A percentile compares a stretch with the other conserved stretches of the same genome.
phyloP scores from a whole-genome alignment of 140 eudicot species.

The Cichorium intybus region DNA sequence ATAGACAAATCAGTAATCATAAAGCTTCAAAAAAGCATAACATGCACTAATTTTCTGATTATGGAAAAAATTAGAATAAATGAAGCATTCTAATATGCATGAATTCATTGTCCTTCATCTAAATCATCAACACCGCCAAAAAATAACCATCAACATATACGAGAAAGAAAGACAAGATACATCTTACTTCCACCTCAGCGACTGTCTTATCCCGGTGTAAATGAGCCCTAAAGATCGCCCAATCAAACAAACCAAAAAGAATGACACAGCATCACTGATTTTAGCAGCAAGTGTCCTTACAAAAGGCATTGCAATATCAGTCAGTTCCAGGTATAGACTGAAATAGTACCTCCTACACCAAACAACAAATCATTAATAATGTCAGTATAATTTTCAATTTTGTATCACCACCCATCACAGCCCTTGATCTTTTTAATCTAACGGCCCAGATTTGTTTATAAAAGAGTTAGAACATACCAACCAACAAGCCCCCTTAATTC shows the following conservation, averaged over 20 bases:
- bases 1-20: too few species aligned
- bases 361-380: neutral
- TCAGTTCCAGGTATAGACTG: conserved; percentile 84
- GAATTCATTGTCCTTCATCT: too few species aligned
- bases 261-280: conserved; percentile 85
- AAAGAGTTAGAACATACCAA: conserved; percentile 49
- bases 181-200: conserved; percentile 71
- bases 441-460: neutral
- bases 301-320: conserved; percentile 81
- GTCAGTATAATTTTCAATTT: too few species aligned
- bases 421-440: neutral
- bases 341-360: conserved; percentile 89
- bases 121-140: conserved; percentile 12
- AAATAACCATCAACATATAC: conserved; percentile 1
- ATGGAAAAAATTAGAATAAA: conserved; percentile 5
- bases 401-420: too few species aligned
- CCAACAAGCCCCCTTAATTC: conserved; percentile 80
- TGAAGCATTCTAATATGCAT: conserved; percentile 8
- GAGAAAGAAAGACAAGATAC: conserved; percentile 6
- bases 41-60: neutral
- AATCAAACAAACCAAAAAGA: conserved; percentile 83
- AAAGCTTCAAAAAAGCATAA: too few species aligned
- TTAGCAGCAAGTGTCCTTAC: conserved; percentile 54
- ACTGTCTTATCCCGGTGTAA: conserved; percentile 91
- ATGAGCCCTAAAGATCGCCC: conserved; percentile 98